Percentiles rank a stretch among this genome's conserved stretches.
Evolutionary conservation across 1,139 yeast genomes (phyloP).

Genomic region (Yamadazyma taylorii): DNA sequence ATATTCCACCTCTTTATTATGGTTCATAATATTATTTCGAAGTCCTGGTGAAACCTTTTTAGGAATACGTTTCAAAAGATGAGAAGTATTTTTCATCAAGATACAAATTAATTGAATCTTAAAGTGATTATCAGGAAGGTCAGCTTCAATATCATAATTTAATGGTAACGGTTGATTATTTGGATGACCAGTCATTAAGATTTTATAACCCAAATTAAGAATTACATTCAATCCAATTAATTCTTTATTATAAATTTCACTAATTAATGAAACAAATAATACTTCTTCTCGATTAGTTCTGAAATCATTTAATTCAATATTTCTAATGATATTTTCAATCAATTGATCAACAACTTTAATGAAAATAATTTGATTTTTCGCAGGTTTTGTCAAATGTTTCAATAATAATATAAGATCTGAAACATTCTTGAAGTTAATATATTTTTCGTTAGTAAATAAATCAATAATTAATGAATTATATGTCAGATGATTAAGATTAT

Average conservation of each 20-base stretch:
- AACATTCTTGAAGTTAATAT: constrained; percentile 58
- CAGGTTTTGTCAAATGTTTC: constrained; percentile 22
- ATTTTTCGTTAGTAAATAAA: constrained; percentile 62
- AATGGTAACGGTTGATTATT: constrained; percentile 59
- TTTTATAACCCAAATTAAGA: constrained; percentile 54
- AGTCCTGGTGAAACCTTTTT: constrained; percentile 8
- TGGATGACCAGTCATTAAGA: constrained; percentile 65
- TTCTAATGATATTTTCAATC: constrained; percentile 61
- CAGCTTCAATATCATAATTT: constrained; percentile 42
- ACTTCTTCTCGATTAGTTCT: constrained; percentile 60
- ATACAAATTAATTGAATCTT: constrained; percentile 57
- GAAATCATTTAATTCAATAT: constrained; percentile 66
- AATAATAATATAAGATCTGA: constrained; percentile 51
- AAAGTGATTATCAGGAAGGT: constrained; percentile 69
- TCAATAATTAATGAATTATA: constrained; percentile 43
- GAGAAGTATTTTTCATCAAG: constrained; percentile 18
- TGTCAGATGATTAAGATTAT: constrained; percentile 49
- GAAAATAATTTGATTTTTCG: constrained; percentile 33
- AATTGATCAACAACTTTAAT: constrained; percentile 60
- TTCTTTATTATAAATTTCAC: constrained; percentile 53
- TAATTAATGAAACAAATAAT: constrained; percentile 60
- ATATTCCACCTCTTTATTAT: constrained; percentile 16
- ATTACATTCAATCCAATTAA: constrained; percentile 51
- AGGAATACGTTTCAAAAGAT: too few relatives aligned
- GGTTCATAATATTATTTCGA: constrained; percentile 5